phyloP scores from a whole-genome alignment of 306 rosid species.

The Inga leiocalycina region DNA sequence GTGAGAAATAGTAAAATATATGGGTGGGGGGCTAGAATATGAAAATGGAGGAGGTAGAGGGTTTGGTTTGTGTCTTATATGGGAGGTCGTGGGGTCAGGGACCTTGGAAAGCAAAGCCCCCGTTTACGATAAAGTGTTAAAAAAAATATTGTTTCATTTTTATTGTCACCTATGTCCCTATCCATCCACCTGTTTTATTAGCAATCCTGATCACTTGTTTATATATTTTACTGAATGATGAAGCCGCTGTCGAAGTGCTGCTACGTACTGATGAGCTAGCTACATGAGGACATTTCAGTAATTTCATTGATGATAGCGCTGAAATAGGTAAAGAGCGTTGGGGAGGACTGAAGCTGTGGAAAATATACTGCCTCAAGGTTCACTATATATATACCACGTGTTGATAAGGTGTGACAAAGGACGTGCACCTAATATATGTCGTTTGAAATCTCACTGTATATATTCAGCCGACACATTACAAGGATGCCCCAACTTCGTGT shows the following conservation, averaged over 20 bases:
- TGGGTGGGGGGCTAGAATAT: background rate
- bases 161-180: conserved; percentile 3
- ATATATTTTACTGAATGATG: background rate
- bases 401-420: background rate
- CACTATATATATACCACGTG: too few species aligned
- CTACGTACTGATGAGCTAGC: background rate
- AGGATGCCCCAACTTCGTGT: background rate
- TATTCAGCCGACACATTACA: background rate
- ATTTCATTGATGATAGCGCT: background rate
- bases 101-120: background rate
- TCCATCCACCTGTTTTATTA: background rate
- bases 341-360: background rate
- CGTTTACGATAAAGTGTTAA: background rate
- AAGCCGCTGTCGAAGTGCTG: background rate
- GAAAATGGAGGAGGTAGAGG: background rate
- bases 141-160: background rate
- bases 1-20: background rate
- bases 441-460: background rate
- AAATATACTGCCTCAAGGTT: background rate
- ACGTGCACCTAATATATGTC: background rate
- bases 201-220: background rate
- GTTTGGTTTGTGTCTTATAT: conserved; percentile 16
- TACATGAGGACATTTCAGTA: background rate
- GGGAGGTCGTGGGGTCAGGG: background rate
- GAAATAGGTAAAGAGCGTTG: background rate